These are phyloP conservation scores for Garcia nutans DNA, from an alignment of 345 rosid genomes.

Conservation along the genomic window DNA sequence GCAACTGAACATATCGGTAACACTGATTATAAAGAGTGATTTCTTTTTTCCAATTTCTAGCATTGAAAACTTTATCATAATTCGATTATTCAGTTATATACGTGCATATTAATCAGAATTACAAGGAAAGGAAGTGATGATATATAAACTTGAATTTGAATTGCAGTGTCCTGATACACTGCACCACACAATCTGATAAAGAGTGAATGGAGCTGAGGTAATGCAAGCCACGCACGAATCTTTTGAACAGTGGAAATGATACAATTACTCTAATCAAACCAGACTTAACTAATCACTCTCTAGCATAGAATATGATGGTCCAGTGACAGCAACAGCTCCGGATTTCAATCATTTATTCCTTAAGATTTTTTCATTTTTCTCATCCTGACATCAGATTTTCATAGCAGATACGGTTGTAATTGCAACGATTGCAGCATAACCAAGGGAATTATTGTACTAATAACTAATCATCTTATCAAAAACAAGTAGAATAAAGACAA, in stretches of 20 bases:
- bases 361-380: background rate
- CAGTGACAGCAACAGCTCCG: slow-evolving; percentile 12
- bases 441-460: background rate
- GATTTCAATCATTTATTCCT: background rate
- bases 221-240: slow-evolving; percentile 19
- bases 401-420: background rate
- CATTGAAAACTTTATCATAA: too few relatives aligned
- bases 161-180: slow-evolving; percentile 40
- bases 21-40: slow-evolving; percentile 30
- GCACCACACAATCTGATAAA: slow-evolving; percentile 35
- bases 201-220: slow-evolving; percentile 27
- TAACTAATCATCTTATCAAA: too few relatives aligned
- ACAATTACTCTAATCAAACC: slow-evolving; percentile 25
- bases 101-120: too few relatives aligned
- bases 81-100: too few relatives aligned
- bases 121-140: background rate
- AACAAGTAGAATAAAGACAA: too few relatives aligned
- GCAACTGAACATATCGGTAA: slow-evolving; percentile 29
- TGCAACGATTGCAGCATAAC: background rate
- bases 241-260: slow-evolving; percentile 31
- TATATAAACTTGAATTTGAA: too few relatives aligned
- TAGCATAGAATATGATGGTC: slow-evolving; percentile 8
- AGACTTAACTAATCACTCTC: slow-evolving; percentile 42
- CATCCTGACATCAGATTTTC: background rate
- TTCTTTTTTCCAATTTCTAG: too few relatives aligned